phyloP scores from a whole-genome alignment of 1,284 basidiomycete genomes.

The Erythrobasidium hasegawianum region DNA sequence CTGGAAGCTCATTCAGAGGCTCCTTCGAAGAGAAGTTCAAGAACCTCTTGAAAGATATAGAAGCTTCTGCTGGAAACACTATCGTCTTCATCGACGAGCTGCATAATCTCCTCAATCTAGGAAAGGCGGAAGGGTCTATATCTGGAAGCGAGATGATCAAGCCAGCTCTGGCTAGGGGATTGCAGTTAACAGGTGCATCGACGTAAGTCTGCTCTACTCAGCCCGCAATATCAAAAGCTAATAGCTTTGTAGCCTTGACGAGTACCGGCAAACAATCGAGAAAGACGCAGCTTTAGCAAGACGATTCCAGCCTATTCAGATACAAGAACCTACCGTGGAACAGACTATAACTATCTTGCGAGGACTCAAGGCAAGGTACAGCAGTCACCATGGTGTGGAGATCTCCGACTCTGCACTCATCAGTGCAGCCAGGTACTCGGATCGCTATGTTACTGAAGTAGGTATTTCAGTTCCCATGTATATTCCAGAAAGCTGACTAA shows the following conservation, averaged over 20 bases:
- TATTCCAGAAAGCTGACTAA: not conserved
- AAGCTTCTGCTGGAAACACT: conserved; percentile 61
- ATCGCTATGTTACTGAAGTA: conserved; percentile 73
- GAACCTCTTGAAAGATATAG: conserved; percentile 76
- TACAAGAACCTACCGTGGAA: conserved; percentile 81
- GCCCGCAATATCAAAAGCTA: too few species aligned
- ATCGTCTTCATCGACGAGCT: conserved; percentile 82
- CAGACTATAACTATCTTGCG: conserved; percentile 69
- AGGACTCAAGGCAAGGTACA: conserved; percentile 76
- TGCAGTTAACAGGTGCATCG: conserved; percentile 82
- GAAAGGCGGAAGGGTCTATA: conserved; percentile 85
- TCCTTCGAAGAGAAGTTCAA: conserved; percentile 92
- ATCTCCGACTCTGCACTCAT: conserved; percentile 83
- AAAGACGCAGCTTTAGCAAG: conserved; percentile 88
- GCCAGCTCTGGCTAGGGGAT: conserved; percentile 74
- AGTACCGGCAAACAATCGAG: conserved; percentile 84
- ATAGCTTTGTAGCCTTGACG: too few species aligned
- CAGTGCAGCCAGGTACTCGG: conserved; percentile 73
- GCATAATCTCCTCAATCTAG: conserved; percentile 69
- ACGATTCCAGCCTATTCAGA: conserved; percentile 80
- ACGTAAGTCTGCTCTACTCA: too few species aligned
- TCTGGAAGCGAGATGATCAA: conserved; percentile 91
- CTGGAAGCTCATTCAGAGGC: conserved; percentile 81
- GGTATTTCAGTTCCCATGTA: too few species aligned
- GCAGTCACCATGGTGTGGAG: conserved; percentile 84